phyloP scores from a whole-genome alignment of 805 yeast species.

The Metschnikowia borealis region DNA sequence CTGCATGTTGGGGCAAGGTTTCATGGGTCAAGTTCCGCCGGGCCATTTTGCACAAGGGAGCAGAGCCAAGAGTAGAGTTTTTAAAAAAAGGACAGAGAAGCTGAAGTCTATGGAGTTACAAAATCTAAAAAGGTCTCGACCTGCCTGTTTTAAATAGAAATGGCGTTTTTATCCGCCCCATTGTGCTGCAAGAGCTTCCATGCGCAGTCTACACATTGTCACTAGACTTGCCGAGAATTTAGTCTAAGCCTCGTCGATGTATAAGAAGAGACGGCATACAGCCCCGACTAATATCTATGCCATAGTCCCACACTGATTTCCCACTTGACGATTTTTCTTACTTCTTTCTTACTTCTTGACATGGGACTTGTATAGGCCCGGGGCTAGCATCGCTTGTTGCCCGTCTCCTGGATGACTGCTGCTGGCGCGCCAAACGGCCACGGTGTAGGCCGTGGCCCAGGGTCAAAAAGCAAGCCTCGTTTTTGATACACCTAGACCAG shows the following conservation, averaged over 20 bases:
- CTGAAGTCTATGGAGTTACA: not conserved
- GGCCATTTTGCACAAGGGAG: not conserved
- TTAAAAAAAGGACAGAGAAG: not conserved
- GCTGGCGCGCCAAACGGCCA: too few species aligned
- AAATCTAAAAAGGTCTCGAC: not conserved
- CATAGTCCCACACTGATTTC: too few species aligned
- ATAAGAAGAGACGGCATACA: not conserved
- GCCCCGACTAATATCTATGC: too few species aligned
- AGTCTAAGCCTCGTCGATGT: not conserved
- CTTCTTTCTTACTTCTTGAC: too few species aligned
- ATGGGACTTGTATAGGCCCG: too few species aligned
- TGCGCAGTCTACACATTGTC: not conserved
- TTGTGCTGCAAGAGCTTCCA: not conserved
- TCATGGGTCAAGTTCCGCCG: conserved; percentile 1
- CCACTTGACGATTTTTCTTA: too few species aligned
- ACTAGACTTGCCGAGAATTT: not conserved
- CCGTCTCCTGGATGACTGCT: too few species aligned
- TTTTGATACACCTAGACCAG: too few species aligned
- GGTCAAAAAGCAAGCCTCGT: too few species aligned
- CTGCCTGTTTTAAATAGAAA: not conserved
- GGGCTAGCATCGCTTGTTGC: too few species aligned
- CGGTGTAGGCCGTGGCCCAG: too few species aligned
- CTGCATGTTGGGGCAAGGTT: not conserved
- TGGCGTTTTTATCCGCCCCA: not conserved
- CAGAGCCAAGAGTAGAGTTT: not conserved